phyloP scores from a whole-genome alignment of 148 eudicot genomes.

The Suaeda aralocaspica region DNA sequence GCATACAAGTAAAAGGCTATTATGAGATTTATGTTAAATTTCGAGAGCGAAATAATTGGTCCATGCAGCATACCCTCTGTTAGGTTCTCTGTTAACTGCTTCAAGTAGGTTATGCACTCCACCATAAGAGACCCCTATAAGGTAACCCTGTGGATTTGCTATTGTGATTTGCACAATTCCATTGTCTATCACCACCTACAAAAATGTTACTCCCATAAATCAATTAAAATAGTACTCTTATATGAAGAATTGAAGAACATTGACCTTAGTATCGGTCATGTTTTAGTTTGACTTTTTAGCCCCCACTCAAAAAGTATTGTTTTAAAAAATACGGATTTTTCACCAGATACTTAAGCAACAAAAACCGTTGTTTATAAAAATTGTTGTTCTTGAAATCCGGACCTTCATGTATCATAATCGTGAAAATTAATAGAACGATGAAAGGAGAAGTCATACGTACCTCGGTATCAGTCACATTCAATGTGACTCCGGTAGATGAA shows the following conservation, averaged over 20 bases:
- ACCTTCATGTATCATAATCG: background rate
- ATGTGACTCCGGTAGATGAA: constrained; percentile 17
- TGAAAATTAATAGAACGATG: too few species aligned
- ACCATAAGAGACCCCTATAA: constrained; percentile 33
- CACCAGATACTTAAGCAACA: too few species aligned
- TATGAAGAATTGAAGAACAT: too few species aligned
- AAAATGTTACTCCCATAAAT: too few species aligned
- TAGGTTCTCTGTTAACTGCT: constrained; percentile 22
- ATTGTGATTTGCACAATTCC: constrained; percentile 40
- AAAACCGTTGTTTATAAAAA: too few species aligned
- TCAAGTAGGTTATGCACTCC: constrained; percentile 45
- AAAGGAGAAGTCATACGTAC: background rate
- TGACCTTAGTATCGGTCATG: too few species aligned
- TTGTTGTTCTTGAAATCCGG: too few species aligned
- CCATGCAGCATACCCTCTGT: constrained; percentile 37
- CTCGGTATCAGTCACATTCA: constrained; percentile 21
- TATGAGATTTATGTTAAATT: background rate
- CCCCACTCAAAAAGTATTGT: too few species aligned
- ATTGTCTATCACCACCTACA: constrained; percentile 47
- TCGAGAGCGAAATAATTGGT: background rate
- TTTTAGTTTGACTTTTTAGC: too few species aligned
- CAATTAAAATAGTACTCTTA: too few species aligned
- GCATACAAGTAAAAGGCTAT: too few species aligned
- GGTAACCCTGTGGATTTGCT: constrained; percentile 42
- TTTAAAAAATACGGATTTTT: too few species aligned